Evolutionary conservation across 352 stramenopile genomes (phyloP).

Genomic region (Pythium biforme): DNA sequence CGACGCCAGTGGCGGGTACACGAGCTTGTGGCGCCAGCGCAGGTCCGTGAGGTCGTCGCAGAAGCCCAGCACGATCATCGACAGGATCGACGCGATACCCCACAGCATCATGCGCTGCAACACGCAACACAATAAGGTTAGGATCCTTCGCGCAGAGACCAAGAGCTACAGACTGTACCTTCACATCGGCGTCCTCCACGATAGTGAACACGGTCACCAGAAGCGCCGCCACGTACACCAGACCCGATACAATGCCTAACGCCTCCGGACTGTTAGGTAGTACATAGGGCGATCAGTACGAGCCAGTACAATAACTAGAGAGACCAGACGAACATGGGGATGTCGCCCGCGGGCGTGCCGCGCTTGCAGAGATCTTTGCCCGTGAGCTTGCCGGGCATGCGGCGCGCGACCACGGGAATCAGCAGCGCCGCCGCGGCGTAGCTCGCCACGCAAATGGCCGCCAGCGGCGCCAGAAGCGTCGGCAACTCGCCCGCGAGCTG

Average conservation of each 20-base stretch:
- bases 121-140: not conserved
- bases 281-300: not conserved
- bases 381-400: conserved; percentile 80
- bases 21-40: conserved; percentile 94
- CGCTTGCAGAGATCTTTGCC: conserved; percentile 94
- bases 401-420: conserved; percentile 55
- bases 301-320: not conserved
- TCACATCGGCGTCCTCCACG: conserved; percentile 63
- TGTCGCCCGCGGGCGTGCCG: conserved; percentile 81
- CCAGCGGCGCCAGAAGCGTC: conserved; percentile 47
- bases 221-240: conserved; percentile 78
- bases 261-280: conserved; percentile 64
- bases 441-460: conserved; percentile 50
- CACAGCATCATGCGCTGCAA: conserved; percentile 72
- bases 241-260: conserved; percentile 83
- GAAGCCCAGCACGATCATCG: conserved; percentile 93
- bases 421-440: conserved; percentile 60
- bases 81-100: conserved; percentile 81
- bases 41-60: conserved; percentile 97
- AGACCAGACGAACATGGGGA: conserved; percentile 67
- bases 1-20: conserved; percentile 95
- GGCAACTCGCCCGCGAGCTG: conserved; percentile 36
- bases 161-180: conserved; percentile 25
- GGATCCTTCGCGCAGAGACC: not conserved
- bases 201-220: conserved; percentile 69